Evolutionary conservation across 257 asterid species (phyloP).

Genomic region (Jaltomata sinuosa): DNA sequence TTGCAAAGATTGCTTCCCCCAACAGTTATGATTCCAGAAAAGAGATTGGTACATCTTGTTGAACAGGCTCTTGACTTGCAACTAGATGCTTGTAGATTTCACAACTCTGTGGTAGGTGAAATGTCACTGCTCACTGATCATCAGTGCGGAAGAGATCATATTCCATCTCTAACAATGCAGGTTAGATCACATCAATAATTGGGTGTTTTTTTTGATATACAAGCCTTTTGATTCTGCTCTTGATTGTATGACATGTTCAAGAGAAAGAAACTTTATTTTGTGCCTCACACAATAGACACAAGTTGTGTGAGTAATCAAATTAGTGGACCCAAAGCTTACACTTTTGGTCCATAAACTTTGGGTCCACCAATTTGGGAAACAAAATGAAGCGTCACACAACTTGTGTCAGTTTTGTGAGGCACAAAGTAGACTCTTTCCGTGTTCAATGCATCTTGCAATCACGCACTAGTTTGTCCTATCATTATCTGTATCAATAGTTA

Average conservation of each 20-base stretch:
- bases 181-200: conserved; percentile 22
- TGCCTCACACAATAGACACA: background rate
- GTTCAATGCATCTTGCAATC: background rate
- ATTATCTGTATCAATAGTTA: background rate
- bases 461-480: background rate
- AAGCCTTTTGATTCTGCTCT: background rate
- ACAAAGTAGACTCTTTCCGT: background rate
- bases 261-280: background rate
- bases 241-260: background rate
- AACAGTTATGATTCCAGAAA: conserved; percentile 59
- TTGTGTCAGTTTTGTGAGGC: background rate
- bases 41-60: conserved; percentile 72
- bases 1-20: conserved; percentile 73
- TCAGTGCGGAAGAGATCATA: conserved; percentile 64
- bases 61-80: conserved; percentile 83
- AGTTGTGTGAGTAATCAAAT: background rate
- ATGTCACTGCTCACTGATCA: conserved; percentile 76
- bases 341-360: background rate
- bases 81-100: conserved; percentile 63
- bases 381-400: background rate
- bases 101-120: conserved; percentile 46
- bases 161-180: conserved; percentile 79
- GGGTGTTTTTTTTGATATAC: background rate
- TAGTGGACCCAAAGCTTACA: background rate
- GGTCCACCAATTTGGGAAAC: background rate